Conservation (phyloP, 2,329 filamentous ascomycete genomes). For the Colletotrichum sp. region DNA sequence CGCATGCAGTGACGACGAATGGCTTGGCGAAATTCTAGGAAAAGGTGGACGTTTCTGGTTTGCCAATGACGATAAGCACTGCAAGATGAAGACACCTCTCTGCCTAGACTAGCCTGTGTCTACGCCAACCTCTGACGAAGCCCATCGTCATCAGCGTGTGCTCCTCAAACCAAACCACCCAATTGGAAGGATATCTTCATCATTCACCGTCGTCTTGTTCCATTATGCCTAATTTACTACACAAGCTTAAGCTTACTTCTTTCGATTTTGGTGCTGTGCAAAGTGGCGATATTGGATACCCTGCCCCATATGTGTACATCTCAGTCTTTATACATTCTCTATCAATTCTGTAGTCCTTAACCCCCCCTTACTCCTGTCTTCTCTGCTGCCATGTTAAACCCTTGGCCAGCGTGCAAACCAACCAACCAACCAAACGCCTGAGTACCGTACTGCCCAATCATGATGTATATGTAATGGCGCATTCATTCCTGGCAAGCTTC, state of each 20-base stretch:
- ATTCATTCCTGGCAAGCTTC: not conserved
- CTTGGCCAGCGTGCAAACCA: not conserved
- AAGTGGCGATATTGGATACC: not conserved
- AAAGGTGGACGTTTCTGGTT: not conserved
- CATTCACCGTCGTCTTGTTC: not conserved
- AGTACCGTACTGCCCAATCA: not conserved
- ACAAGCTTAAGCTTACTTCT: too few species aligned
- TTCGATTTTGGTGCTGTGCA: not conserved
- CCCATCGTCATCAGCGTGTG: not conserved
- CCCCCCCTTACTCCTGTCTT: not conserved
- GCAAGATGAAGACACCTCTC: not conserved
- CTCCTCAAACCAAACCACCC: not conserved
- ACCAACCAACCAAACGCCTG: constrained; percentile 5
- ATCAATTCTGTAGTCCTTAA: constrained; percentile 6
- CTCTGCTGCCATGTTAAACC: not conserved
- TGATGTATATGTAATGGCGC: not conserved
- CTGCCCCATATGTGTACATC: not conserved
- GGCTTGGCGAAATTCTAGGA: not conserved
- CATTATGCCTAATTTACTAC: not conserved
- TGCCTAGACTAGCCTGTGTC: not conserved
- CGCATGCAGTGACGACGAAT: not conserved
- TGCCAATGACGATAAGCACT: not conserved
- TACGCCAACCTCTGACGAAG: not conserved
- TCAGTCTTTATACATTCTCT: constrained; percentile 21
- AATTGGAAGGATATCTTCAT: not conserved